Percentiles rank a stretch among this genome's conserved stretches.
Conservation (phyloP, 192 early-diverging fungal species). For the Backusella westeae region DNA sequence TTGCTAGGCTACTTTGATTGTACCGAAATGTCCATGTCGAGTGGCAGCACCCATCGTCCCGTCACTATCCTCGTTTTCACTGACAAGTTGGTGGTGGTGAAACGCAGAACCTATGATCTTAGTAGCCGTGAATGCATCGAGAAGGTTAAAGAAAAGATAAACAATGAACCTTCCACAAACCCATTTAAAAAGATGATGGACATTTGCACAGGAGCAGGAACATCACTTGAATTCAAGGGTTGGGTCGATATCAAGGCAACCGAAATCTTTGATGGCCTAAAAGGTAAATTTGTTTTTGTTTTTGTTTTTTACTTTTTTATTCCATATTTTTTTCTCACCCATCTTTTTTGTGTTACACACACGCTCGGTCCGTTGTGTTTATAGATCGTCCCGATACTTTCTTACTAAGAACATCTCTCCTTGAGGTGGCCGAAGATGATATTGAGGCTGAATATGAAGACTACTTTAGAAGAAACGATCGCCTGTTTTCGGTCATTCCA, state of each 20-base stretch:
- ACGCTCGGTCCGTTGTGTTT: background rate
- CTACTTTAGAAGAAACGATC: constrained; percentile 14
- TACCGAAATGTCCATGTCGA: constrained; percentile 17
- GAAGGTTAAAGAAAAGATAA: background rate
- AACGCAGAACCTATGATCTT: constrained; percentile 2
- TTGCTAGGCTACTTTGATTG: constrained; percentile 24
- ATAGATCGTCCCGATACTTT: constrained; percentile 13
- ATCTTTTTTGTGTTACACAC: background rate
- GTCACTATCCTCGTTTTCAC: constrained; percentile 28
- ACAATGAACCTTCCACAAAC: background rate
- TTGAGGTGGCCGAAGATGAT: background rate
- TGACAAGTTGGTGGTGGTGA: constrained; percentile 26
- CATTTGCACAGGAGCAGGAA: background rate
- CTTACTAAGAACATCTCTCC: constrained; percentile 9
- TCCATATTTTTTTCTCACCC: background rate
- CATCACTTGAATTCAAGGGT: constrained; percentile 4
- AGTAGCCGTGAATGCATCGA: background rate
- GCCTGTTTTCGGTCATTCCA: constrained; percentile 1
- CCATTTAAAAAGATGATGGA: background rate
- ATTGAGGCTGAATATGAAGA: background rate
- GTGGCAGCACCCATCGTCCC: constrained; percentile 10
- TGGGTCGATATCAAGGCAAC: constrained; percentile 11
- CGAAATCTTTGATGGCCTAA: constrained; percentile 10
- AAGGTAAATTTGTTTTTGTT: constrained; percentile 14
- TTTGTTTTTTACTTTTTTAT: background rate